These are phyloP conservation scores for Fusarium paranaense DNA, from an alignment of 2,329 filamentous ascomycete species.

Conservation along the genomic window DNA sequence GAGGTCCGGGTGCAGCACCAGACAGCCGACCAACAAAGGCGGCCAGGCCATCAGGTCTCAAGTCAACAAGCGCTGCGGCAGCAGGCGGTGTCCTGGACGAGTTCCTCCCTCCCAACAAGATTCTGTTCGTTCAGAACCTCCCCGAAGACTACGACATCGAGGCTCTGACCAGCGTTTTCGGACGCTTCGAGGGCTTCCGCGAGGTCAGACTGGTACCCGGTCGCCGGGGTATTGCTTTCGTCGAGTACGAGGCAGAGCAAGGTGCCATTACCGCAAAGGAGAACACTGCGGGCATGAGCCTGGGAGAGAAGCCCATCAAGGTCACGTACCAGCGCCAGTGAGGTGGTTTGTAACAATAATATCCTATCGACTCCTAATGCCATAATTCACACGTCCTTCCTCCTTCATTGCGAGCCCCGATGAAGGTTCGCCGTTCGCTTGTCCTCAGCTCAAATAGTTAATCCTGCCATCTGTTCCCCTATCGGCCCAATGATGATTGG, in stretches of 20 bases:
- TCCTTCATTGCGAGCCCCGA: not conserved
- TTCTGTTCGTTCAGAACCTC: slow-evolving; percentile 91
- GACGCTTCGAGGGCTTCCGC: slow-evolving; percentile 91
- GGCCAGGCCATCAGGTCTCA: slow-evolving; percentile 72
- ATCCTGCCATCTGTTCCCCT: not conserved
- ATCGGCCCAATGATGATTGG: not conserved
- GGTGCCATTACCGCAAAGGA: slow-evolving; percentile 95
- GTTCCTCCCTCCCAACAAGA: slow-evolving; percentile 97
- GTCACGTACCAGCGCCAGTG: slow-evolving; percentile 96
- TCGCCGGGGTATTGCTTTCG: slow-evolving; percentile 89
- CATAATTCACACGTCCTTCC: not conserved
- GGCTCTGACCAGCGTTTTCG: slow-evolving; percentile 82
- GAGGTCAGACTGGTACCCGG: slow-evolving; percentile 92
- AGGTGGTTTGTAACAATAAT: not conserved
- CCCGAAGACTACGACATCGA: slow-evolving; percentile 89
- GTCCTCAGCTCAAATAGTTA: not conserved
- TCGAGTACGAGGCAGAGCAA: slow-evolving; percentile 92
- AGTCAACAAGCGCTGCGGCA: slow-evolving; percentile 75
- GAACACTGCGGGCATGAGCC: slow-evolving; percentile 84
- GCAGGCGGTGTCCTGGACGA: slow-evolving; percentile 91
- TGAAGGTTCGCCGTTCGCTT: not conserved
- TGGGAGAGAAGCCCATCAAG: slow-evolving; percentile 85
- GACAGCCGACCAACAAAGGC: slow-evolving; percentile 74
- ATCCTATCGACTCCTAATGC: not conserved
- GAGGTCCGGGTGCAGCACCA: slow-evolving; percentile 60